Percentiles rank a stretch among this genome's conserved stretches.
These are phyloP conservation scores for Neurospora intermedia DNA, from an alignment of 495 filamentous ascomycete genomes.

Conservation along the genomic window DNA sequence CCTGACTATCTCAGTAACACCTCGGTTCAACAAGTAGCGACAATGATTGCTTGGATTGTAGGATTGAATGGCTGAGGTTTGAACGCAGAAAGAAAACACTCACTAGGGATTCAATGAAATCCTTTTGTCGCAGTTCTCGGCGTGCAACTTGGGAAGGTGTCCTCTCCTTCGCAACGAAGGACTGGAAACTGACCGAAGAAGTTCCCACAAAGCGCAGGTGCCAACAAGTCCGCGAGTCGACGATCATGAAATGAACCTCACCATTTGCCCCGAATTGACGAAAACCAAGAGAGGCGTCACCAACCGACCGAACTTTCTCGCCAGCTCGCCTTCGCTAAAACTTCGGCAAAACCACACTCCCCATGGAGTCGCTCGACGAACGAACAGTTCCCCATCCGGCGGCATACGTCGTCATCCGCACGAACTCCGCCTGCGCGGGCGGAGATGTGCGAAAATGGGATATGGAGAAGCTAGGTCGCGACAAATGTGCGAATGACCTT, in stretches of 20 bases:
- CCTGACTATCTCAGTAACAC: not conserved
- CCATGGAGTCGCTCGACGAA: not conserved
- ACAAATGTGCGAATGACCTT: not conserved
- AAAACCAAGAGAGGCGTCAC: not conserved
- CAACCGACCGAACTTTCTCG: not conserved
- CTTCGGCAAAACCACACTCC: not conserved
- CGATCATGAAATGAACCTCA: not conserved
- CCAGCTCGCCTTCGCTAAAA: not conserved
- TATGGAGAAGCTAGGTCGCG: not conserved
- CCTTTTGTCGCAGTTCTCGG: not conserved
- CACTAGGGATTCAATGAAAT: too few species aligned
- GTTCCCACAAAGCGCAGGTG: not conserved
- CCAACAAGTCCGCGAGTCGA: not conserved
- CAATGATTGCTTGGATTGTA: not conserved
- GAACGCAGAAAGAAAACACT: too few species aligned
- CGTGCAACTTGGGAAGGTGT: not conserved
- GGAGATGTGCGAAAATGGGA: not conserved
- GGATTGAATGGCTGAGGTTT: too few species aligned
- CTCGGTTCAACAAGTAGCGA: not conserved
- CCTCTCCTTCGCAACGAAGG: not conserved
- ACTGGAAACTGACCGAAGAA: not conserved
- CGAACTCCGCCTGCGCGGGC: not conserved
- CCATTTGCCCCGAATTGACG: not conserved
- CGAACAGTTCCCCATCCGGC: not conserved
- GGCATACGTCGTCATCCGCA: not conserved